Base-by-base conservation (phyloP, 306 rosid species). In the Vicia villosa region DNA sequence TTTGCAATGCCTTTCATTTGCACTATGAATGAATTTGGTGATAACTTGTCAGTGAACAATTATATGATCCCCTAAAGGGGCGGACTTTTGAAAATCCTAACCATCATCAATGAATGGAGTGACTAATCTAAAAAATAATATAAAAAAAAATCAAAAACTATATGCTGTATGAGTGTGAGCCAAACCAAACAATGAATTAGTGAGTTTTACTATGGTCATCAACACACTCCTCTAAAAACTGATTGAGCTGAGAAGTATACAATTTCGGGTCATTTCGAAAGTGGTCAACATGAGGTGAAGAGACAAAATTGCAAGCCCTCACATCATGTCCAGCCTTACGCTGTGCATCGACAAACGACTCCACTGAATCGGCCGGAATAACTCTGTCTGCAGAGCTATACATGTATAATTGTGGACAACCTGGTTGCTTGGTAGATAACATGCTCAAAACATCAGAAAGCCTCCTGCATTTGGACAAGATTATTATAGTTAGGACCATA, bases 231-330 rank as follows among this genome's bases (percentile, higher is more conserved):
- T 89, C 99, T 62, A 95, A 70, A 83, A 94, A 95, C 40, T 83
- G 83, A 61, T 84, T 83, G 57, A 95, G 91, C 87, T 95, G 91
- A 67, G 91, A 83, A 70, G 89, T 81, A 65, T 95, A 95, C 36
- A 89, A 73, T 79, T 81, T 81, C 0, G 99, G 97, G 80, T 91
- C 91, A 81, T 83, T 89, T 83, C 99, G 83, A 63, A 87, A 95
- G 83, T 95, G 99, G 69, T 95, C 99, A 62, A 95, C 99, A 79
- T 95, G 97, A 40, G 99, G 99, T 3, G 97, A 84, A 43, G 99
- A 89, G 38, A 89, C 82, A 76, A 95, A 95, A 65, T 95, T 87
- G 86, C 97, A 91, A 14, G 99, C 96, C 85, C 96, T 86, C 55
- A 91, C 99, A 71, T 87, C 84, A 67, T 70, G 95, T 37, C 99